phyloP scores from a whole-genome alignment of 331 rosid genomes.

The Acacia pycnantha region DNA sequence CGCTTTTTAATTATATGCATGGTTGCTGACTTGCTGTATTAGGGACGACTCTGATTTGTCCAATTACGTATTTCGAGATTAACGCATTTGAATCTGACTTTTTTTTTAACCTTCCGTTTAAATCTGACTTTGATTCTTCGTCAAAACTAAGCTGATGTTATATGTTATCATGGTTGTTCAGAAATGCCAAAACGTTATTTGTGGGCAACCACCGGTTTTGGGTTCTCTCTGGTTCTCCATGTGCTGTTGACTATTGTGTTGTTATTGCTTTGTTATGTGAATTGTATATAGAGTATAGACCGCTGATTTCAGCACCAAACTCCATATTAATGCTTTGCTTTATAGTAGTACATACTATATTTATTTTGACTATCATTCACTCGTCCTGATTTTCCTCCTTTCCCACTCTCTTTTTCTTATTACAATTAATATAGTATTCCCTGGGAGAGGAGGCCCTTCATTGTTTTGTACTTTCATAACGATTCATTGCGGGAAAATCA shows the following conservation, averaged over 20 bases:
- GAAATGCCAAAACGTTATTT: not conserved
- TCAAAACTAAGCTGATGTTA: not conserved
- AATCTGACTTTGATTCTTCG: not conserved
- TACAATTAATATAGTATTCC: too few relatives aligned
- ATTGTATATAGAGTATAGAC: not conserved
- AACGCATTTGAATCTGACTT: not conserved
- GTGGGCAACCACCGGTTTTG: not conserved
- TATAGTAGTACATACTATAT: too few relatives aligned
- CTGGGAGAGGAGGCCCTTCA: too few relatives aligned
- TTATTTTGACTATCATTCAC: too few relatives aligned
- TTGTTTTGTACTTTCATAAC: too few relatives aligned
- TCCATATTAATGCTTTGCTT: not conserved
- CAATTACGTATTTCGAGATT: not conserved
- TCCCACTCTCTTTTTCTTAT: too few relatives aligned
- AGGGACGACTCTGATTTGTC: not conserved
- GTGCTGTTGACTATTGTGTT: not conserved
- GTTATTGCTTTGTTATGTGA: not conserved
- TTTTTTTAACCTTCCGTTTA: too few relatives aligned
- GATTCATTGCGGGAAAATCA: not conserved
- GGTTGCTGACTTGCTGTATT: too few relatives aligned
- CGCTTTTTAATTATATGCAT: too few relatives aligned
- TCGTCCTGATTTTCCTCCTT: too few relatives aligned
- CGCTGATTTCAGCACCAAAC: not conserved
- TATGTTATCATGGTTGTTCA: not conserved
- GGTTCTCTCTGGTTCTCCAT: not conserved